Evolutionary conservation across 1,284 basidiomycete species (phyloP), one percentile per base, ranked within the genome.

Genomic region (Cryptococcus jaspeensis): DNA sequence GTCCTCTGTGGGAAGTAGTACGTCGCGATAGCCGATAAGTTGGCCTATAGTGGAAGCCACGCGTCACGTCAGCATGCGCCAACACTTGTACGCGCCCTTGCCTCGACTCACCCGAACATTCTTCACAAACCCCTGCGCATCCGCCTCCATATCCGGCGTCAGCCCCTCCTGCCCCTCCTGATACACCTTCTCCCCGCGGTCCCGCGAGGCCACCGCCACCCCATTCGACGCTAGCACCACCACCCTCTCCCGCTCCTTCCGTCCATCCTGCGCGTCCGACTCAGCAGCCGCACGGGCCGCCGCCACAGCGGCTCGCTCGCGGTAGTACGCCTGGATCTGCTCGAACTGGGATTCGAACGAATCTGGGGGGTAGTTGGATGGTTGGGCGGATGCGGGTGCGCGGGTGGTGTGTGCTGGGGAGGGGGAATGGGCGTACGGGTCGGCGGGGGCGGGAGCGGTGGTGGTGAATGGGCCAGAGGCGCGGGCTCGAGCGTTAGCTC

Each of bases 41-140:
- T 76, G 22, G 63, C 60, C 71, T 73, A 52, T 32, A 6, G 16
- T 45, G 12, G n/a, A 20, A 4, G 13, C 18, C 35, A 15, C 47
- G 38, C 36, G n/a, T 18, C 15, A 50, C 6, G 44, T 52, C 32
- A 52, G 43, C 32, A 2, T 1, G 39, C 52, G 22, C 18, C 3
- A 13, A n/a, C n/a, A 53, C 37, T n/a, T 5, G 32, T 13, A 40
- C n/a, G 12, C 53, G 44, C 41, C 6, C 13, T 35, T 22, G 20
- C 15, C 25, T 35, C 20, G 23, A 62, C 78, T 69, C 61, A 84
- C 84, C 58, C 63, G 66, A 55, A 76, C 72, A 53, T 74, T 76
- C n/a, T 70, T 60, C 5, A 74, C 60, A 45, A 76, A 74, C 1
- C 73, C 71, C 5, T 62, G 55, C 0, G 69, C 67, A 55, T 74